Base-by-base conservation (phyloP, 176 grass and related monocot genomes). In the Carex cristatella region DNA sequence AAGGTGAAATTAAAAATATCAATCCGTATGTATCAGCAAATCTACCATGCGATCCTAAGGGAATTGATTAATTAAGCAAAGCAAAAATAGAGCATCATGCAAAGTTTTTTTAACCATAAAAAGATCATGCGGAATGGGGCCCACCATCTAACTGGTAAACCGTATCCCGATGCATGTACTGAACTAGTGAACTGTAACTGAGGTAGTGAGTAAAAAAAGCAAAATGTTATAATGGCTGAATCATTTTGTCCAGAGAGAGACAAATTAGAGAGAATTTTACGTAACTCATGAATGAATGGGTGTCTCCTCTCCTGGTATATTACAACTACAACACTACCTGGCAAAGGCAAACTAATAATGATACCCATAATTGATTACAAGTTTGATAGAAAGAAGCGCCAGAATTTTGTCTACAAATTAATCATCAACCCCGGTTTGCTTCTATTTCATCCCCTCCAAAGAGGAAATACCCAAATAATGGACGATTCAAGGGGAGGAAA, bases 211-310 rank as follows among this genome's bases (percentile, higher is more conserved):
- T 23, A 23, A 23, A 23, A 23, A 87, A 60, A 51, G 68, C 46
- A 79, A 80, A 72, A 56, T 42, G 88, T 84, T 57, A 90, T 90
- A 68, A 90, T 90, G 70, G 71, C 80, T 80, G 85, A 90, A 90
- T 90, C 85, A 90, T 90, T 84, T 84, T 87, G 63, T 80, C 63
- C 62, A 63, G 33, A 65, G 79, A 86, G 75, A 53, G 57, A 81
- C 69, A 71, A 70, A 73, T 83, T 49, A 56, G 62, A 69, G 63
- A n/a, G 46, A 83, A 83, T 67, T 83, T 67, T 83, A 31, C 58
- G 72, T 4, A 79, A 57, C 53, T 79, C 53, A 16, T 58, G 51
- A 58, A 58, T 58, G 53, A 14, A 23, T 23, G 23, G 23, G 23
- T 23, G 23, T 23, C 23, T 23, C 23, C 23, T 58, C 74, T 79